These are phyloP conservation scores for Fragosphaeria purpurea DNA, from an alignment of 2,329 filamentous ascomycete genomes.

Conservation along the genomic window DNA sequence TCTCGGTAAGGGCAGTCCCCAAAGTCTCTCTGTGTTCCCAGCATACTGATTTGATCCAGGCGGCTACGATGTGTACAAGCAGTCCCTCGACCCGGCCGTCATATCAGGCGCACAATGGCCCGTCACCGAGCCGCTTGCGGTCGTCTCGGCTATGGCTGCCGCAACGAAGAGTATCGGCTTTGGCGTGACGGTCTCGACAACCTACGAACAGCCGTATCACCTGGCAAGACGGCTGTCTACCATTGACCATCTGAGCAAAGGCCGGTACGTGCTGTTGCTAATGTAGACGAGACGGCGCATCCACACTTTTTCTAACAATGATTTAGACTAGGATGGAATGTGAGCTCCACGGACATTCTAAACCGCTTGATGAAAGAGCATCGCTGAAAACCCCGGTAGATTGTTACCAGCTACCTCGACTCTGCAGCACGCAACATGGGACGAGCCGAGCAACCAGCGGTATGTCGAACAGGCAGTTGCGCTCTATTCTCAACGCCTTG, in stretches of 20 bases:
- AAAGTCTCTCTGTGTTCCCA: background rate
- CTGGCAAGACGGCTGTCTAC: conserved; percentile 12
- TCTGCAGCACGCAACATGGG: conserved; percentile 14
- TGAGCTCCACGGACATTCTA: conserved; percentile 11
- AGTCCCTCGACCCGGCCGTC: conserved; percentile 47
- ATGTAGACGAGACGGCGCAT: background rate
- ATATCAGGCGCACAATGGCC: conserved; percentile 58
- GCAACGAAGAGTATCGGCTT: conserved; percentile 13
- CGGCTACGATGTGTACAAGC: conserved; percentile 60
- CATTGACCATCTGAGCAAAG: conserved; percentile 12
- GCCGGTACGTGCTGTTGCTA: conserved; percentile 4
- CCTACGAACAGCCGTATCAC: conserved; percentile 13
- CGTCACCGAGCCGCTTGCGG: conserved; percentile 56
- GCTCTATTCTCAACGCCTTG: no score
- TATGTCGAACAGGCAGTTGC: background rate
- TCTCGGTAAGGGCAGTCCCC: conserved; percentile 20
- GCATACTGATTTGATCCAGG: conserved; percentile 22
- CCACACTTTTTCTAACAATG: background rate
- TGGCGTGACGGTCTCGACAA: conserved; percentile 11
- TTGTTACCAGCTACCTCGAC: conserved; percentile 15
- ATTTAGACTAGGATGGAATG: conserved; percentile 35
- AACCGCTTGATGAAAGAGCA: background rate
- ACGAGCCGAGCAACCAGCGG: conserved; percentile 2
- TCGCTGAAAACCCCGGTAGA: background rate
- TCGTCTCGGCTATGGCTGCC: conserved; percentile 20